A percentile compares a stretch with the other conserved stretches of the same genome.
Conservation (phyloP, 345 rosid species). For the Populus tremula region DNA sequence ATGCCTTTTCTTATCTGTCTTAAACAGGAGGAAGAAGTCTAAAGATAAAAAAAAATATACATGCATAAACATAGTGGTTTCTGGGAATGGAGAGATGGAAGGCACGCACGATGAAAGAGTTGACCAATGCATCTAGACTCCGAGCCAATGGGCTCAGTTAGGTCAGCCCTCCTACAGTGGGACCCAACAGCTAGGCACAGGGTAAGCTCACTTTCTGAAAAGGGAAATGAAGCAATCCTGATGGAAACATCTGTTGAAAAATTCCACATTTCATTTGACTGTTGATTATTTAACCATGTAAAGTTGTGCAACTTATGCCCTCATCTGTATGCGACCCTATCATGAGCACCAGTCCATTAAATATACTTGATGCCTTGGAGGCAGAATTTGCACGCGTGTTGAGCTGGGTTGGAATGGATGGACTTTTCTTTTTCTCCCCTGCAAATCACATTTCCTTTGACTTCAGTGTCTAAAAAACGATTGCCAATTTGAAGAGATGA, state of each 20-base stretch:
- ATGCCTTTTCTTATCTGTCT: neutral
- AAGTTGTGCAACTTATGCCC: neutral
- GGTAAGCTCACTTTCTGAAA: slow-evolving; percentile 1
- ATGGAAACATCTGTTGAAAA: neutral
- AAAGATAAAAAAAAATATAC: neutral
- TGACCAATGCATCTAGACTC: neutral
- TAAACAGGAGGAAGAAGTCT: slow-evolving; percentile 10
- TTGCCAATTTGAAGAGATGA: neutral
- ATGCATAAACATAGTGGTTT: neutral
- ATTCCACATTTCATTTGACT: neutral
- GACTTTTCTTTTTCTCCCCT: neutral
- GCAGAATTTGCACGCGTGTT: neutral
- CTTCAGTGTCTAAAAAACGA: neutral
- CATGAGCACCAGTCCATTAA: neutral
- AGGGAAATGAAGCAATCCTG: neutral
- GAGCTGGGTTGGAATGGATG: neutral
- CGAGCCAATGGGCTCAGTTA: neutral
- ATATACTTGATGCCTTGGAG: neutral
- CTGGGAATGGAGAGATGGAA: slow-evolving; percentile 5
- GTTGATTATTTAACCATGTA: neutral
- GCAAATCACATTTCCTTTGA: neutral
- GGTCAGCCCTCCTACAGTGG: neutral
- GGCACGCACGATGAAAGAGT: slow-evolving; percentile 3
- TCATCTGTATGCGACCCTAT: neutral
- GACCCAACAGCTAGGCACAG: neutral